A percentile compares a stretch with the other conserved stretches of the same genome.
Evolutionary conservation across 306 rosid genomes (phyloP).

Genomic region (apple (Malus domestica)): ASM211411v1 NC_041799.1:32950501-32951000

Average conservation of each 20-base stretch:
- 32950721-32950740: neutral
- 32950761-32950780: neutral
- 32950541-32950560: slow-evolving; percentile 76
- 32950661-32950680: neutral
- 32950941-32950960: slow-evolving; percentile 83
- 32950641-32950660: neutral
- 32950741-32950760: neutral
- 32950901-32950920: slow-evolving; percentile 77
- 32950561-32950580: slow-evolving; percentile 84
- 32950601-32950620: slow-evolving; percentile 70
- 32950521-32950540: slow-evolving; percentile 80
- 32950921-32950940: slow-evolving; percentile 85
- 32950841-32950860: slow-evolving; percentile 88
- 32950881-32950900: slow-evolving; percentile 83
- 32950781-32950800: slow-evolving; percentile 17
- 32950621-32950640: neutral
- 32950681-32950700: neutral
- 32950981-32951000: slow-evolving; percentile 59
- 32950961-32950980: slow-evolving; percentile 90
- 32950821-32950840: slow-evolving; percentile 64
- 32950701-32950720: too few relatives aligned
- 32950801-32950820: slow-evolving; percentile 92
- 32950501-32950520: slow-evolving; percentile 88
- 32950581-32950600: slow-evolving; percentile 85
- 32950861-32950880: slow-evolving; percentile 59